Conservation (phyloP, 495 filamentous ascomycete genomes). For the Podospora anserina region DNA sequence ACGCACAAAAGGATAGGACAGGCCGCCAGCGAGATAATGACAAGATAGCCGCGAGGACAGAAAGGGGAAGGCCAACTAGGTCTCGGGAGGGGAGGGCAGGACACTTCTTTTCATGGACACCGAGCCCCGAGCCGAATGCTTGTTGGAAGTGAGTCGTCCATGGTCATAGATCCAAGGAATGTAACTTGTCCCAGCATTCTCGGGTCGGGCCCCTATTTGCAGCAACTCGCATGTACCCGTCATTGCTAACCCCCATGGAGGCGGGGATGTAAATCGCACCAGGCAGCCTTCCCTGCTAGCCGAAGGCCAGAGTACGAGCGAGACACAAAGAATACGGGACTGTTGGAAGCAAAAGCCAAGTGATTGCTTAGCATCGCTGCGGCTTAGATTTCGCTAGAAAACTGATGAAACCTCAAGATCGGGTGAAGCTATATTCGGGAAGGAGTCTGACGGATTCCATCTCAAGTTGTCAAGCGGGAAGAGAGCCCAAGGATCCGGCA, state of each 20-base stretch:
- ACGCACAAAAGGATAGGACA: background rate
- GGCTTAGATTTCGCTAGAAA: background rate
- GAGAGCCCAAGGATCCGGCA: background rate
- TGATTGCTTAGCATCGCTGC: background rate
- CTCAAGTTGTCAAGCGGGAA: background rate
- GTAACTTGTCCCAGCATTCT: background rate
- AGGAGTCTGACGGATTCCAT: background rate
- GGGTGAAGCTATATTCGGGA: background rate
- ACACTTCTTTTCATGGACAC: background rate
- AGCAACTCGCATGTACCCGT: constrained; percentile 1
- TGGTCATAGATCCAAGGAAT: background rate
- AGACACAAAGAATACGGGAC: background rate
- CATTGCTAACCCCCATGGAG: background rate
- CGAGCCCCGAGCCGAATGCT: background rate
- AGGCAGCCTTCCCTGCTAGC: background rate
- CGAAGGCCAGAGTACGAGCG: background rate
- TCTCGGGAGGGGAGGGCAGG: background rate
- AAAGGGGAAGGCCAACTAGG: background rate
- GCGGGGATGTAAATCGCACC: background rate
- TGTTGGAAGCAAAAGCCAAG: background rate
- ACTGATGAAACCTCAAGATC: background rate
- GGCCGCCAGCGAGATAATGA: background rate
- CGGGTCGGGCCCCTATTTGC: constrained; percentile 2
- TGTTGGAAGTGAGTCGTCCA: background rate
- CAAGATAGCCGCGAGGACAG: background rate